phyloP scores from a whole-genome alignment of 345 rosid genomes.

The Salix purpurea region DNA sequence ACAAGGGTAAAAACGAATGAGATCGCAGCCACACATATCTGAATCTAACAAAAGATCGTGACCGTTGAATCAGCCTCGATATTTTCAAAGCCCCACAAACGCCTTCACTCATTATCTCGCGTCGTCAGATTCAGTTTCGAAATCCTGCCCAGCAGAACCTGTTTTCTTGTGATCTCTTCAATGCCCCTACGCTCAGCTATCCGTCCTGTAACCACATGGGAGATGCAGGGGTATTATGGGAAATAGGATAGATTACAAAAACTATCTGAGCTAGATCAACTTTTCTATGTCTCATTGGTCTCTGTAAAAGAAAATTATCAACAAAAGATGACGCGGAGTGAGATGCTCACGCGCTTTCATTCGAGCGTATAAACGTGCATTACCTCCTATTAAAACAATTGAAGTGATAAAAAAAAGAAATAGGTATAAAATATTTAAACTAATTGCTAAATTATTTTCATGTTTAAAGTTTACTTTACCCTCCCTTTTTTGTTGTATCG shows the following conservation, averaged over 20 bases:
- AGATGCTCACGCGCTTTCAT: no score
- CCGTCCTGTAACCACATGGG: no score
- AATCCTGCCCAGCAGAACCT: constrained; percentile 38
- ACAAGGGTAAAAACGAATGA: no score
- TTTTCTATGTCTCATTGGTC: constrained; percentile 33
- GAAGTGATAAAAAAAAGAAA: no score
- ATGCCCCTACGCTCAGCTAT: not conserved
- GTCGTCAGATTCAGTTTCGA: constrained; percentile 53
- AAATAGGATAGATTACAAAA: constrained; percentile 7
- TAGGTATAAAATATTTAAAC: no score
- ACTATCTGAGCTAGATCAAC: constrained; percentile 20
- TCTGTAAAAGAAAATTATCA: constrained; percentile 25
- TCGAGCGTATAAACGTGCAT: no score
- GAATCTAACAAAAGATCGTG: constrained; percentile 20
- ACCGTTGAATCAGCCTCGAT: constrained; percentile 34
- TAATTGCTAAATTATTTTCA: not conserved
- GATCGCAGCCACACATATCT: constrained; percentile 29
- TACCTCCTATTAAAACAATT: no score
- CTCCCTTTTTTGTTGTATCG: no score
- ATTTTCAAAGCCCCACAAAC: constrained; percentile 19
- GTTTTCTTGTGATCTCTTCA: constrained; percentile 1
- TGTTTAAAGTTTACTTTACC: not conserved
- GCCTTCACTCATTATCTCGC: constrained; percentile 33
- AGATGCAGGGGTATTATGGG: constrained; percentile 8
- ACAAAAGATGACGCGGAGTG: no score